Percentiles rank a stretch among this genome's conserved stretches.
Conservation (phyloP, 1,284 basidiomycete genomes). For the Mycena citricolor region DNA sequence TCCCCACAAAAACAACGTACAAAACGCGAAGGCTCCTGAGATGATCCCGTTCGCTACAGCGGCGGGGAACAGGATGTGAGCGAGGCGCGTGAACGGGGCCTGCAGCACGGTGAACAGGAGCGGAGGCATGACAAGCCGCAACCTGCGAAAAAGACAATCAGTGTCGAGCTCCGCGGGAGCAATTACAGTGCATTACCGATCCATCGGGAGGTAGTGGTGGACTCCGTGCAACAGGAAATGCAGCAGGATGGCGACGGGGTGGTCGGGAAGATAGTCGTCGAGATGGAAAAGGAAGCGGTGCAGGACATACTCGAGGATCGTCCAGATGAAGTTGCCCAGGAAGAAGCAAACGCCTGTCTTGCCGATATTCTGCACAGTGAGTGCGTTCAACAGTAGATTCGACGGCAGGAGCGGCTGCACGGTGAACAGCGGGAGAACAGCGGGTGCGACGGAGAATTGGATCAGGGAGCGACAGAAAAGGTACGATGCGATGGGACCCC, state of each 20-base stretch:
- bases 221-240: conserved; percentile 97
- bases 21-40: conserved; percentile 88
- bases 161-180: too few relatives aligned
- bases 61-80: conserved; percentile 80
- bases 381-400: conserved; percentile 37
- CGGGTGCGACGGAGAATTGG: conserved; percentile 69
- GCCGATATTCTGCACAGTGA: conserved; percentile 47
- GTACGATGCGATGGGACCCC: conserved; percentile 87
- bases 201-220: conserved; percentile 98
- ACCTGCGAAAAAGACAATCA: too few relatives aligned
- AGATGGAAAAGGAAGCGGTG: conserved; percentile 99
- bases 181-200: too few relatives aligned
- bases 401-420: conserved; percentile 57
- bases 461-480: conserved; percentile 78
- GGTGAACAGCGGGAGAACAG: conserved; percentile 51
- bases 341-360: conserved; percentile 70
- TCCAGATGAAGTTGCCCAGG: conserved; percentile 90
- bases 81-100: conserved; percentile 88
- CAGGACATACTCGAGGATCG: conserved; percentile 90
- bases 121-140: conserved; percentile 98
- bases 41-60: conserved; percentile 93
- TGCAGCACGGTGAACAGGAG: conserved; percentile 78
- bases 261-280: conserved; percentile 88
- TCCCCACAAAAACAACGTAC: conserved; percentile 45
- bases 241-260: conserved; percentile 74